Conservation (phyloP, 2,329 filamentous ascomycete genomes). For the Zalaria sp. region DNA sequence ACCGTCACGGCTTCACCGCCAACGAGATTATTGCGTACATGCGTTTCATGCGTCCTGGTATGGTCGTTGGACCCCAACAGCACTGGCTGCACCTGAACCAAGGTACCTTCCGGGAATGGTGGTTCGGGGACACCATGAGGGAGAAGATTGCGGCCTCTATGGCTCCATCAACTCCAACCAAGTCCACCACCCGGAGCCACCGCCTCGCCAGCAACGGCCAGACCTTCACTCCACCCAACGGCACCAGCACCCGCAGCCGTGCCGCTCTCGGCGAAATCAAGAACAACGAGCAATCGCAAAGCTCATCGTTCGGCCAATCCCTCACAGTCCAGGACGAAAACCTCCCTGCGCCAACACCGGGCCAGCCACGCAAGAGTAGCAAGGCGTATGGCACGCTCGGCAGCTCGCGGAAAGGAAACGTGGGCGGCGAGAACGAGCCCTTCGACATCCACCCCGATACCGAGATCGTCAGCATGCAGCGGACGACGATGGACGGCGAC, state of each 20-base stretch:
- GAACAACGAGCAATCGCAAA: slow-evolving; percentile 52
- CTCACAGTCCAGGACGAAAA: slow-evolving; percentile 69
- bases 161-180: slow-evolving; percentile 41
- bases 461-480: slow-evolving; percentile 47
- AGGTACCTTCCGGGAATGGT: slow-evolving; percentile 96
- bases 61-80: slow-evolving; percentile 97
- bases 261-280: slow-evolving; percentile 91
- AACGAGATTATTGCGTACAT: slow-evolving; percentile 95
- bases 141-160: slow-evolving; percentile 57
- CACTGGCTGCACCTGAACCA: slow-evolving; percentile 99
- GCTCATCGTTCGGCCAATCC: slow-evolving; percentile 2
- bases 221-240: slow-evolving; percentile 73
- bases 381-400: slow-evolving; percentile 64
- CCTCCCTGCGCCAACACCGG: slow-evolving; percentile 85
- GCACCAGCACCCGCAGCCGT: slow-evolving; percentile 48
- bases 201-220: slow-evolving; percentile 49
- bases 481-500: slow-evolving; percentile 39
- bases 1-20: slow-evolving; percentile 90
- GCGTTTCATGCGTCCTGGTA: slow-evolving; percentile 95
- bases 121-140: slow-evolving; percentile 65
- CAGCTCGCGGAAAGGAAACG: slow-evolving; percentile 22
- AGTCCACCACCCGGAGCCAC: slow-evolving; percentile 28
- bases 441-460: slow-evolving; percentile 40
- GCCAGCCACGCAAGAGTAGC: slow-evolving; percentile 82
- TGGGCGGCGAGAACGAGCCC: slow-evolving; percentile 37